Evolutionary conservation across 164 flowering plant species (phyloP), one percentile per base, ranked within the genome.

Genomic region (Cinnamomum chago): DNA sequence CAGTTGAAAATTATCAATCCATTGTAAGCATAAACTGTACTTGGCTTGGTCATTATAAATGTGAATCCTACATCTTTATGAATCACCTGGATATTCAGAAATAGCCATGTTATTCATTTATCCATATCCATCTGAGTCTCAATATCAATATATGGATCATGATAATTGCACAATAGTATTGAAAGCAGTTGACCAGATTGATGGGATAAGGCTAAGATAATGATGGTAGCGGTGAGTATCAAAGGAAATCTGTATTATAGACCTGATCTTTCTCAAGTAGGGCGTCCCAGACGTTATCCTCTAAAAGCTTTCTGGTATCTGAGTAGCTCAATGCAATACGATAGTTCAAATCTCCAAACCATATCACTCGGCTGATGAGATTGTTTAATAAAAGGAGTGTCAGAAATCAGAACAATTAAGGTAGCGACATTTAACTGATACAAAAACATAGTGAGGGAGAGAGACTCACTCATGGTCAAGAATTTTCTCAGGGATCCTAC

Each of bases 271-370:
- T 91, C 76, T 81, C 68, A 40, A 91, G 86, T 70, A 93, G 87
- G 15, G 93, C 75, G 71, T 89, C 89, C 97, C 97, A 91, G 60
- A 82, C 82, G 64, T 89, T 83, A 69, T 82, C 73, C 74, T 90
- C 84, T 70, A 93, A 73, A 50, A 89, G 85, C 77, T 79, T 87
- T 62, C 85, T 73, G 9, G 96, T 86, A 67, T 91, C 94, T 2
- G 74, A 33, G 76, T 88, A 88, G 85, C 88, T 89, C 84, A 91
- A 82, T 64, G 93, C 84, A 70, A 93, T 88, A 47, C 97, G 87
- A 81, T 93, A 93, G 72, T 93, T 93, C 86, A 93, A 78, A 77
- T 93, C 97, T 30, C 97, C 97, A n/a, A 93, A 73, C 97, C 97
- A 93, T 76, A 93, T 90, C 72, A 89, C 79, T 33, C 92, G 90